A percentile compares a stretch with the other conserved stretches of the same genome.
These are phyloP conservation scores for Ilex aquifolium DNA, from an alignment of 257 asterid genomes.

Conservation along the genomic window DNA sequence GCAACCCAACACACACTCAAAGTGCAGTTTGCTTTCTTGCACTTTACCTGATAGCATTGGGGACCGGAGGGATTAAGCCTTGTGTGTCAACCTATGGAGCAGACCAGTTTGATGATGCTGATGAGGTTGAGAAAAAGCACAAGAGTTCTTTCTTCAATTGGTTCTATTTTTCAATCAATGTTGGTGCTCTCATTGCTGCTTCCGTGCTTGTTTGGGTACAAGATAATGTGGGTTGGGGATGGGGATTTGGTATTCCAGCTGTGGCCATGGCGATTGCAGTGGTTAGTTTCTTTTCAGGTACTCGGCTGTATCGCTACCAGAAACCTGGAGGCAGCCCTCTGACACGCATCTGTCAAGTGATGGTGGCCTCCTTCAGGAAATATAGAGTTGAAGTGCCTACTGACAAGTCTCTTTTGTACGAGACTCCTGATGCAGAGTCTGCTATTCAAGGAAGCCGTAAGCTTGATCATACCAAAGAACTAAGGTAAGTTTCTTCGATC, in stretches of 20 bases:
- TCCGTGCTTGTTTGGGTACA: conserved; percentile 34
- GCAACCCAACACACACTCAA: conserved; percentile 17
- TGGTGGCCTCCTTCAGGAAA: conserved; percentile 30
- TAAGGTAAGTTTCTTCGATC: conserved; percentile 14
- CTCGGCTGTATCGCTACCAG: conserved; percentile 27
- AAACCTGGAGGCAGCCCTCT: conserved; percentile 42
- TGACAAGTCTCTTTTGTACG: conserved; percentile 19
- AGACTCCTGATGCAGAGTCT: conserved; percentile 20
- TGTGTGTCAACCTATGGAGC: conserved; percentile 35
- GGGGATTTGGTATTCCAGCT: conserved; percentile 33
- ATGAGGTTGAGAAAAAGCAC: conserved; percentile 18
- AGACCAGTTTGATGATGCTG: conserved; percentile 32
- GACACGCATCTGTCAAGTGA: conserved; percentile 31
- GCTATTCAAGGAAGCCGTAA: conserved; percentile 34
- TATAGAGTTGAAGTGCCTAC: conserved; percentile 14
- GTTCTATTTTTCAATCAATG: conserved; percentile 33
- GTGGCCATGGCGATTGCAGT: conserved; percentile 37
- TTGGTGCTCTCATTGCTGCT: conserved; percentile 38
- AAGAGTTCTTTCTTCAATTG: conserved; percentile 32
- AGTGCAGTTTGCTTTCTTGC: conserved; percentile 19
- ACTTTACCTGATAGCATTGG: conserved; percentile 30
- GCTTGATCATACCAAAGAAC: conserved; percentile 27
- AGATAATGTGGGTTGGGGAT: conserved; percentile 26
- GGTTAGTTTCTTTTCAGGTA: conserved; percentile 26
- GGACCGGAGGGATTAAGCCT: conserved; percentile 40